Evolutionary conservation across 306 rosid genomes (phyloP), one percentile per base, ranked within the genome.

Genomic region (Begonia masoniana): DNA sequence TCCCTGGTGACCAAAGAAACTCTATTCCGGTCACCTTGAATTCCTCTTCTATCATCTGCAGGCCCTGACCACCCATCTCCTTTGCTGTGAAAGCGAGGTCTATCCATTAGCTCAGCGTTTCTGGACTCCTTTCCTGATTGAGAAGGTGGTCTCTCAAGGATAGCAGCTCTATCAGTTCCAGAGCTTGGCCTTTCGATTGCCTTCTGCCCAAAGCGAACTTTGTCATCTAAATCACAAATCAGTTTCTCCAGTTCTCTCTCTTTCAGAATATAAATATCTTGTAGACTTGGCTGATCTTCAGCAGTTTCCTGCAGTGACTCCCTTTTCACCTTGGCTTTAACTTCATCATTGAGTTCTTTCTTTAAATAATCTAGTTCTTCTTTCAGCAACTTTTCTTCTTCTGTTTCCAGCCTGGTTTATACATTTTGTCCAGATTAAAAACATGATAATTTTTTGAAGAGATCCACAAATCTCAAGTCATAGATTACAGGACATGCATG

Each of bases 151-250:
- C 96, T 75, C 17, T 91, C 99, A 41, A 74, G 35, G 2, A 43
- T 52, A 24, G 66, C 58, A 63, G 59, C 49, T 78, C 70, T 75
- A 41, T 89, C 88, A 12, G 85, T 75, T 11, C 79, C 78, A 10
- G 99, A 91, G 31, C 96, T 87, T 0, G 96, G 96, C 75, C 96
- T 74, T 15, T 91, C 99, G 46, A 75, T 36, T 4, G 84, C 86
- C 72, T 83, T 91, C 83, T 76, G 94, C 43, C 91, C 96, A 68
- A 91, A 85, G 16, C 99, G 94, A 62, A 86, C 76, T 79, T 83
- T 86, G 66, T 79, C 96, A 72, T 91, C 84, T 74, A 91, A 74
- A 56, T 86, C 94, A 58, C 50, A 80, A 54, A 68, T 54, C 65
- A 86, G 79, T 47, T 46, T 17, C 74, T 83, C 96, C 63, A 91